A percentile compares a stretch with the other conserved stretches of the same genome.
phyloP scores from a whole-genome alignment of 1,139 yeast species.

The Kazachstania sp. region DNA sequence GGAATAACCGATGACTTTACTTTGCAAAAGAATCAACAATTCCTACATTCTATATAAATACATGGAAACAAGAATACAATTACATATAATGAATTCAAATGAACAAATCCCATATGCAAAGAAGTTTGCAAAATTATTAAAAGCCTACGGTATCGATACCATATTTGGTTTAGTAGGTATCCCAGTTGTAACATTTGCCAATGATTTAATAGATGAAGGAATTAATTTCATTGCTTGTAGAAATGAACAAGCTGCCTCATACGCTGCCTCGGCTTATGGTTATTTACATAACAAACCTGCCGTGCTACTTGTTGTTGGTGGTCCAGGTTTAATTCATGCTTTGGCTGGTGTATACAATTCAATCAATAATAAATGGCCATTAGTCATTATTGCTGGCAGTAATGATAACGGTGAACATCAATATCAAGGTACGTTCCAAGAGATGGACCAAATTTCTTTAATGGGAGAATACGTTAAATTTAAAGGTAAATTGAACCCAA shows the following conservation, averaged over 20 bases:
- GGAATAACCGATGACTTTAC: no score
- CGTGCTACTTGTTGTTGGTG: conserved; percentile 58
- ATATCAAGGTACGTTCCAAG: conserved; percentile 58
- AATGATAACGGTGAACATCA: conserved; percentile 32
- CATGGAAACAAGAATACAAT: no score
- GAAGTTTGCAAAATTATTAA: conserved; percentile 40
- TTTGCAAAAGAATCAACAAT: no score
- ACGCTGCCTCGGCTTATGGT: conserved; percentile 62
- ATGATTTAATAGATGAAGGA: conserved; percentile 44
- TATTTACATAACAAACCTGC: conserved; percentile 55
- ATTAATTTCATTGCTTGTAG: conserved; percentile 49
- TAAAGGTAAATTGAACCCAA: conserved; percentile 37
- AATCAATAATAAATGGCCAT: conserved; percentile 49
- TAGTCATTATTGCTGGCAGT: conserved; percentile 53
- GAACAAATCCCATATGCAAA: conserved; percentile 8
- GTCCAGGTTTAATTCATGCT: conserved; percentile 61
- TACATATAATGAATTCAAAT: neutral
- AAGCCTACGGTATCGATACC: conserved; percentile 40
- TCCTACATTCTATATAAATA: no score
- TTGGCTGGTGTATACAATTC: conserved; percentile 57
- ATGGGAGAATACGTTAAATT: conserved; percentile 42
- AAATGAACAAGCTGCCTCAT: conserved; percentile 62
- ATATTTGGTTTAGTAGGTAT: conserved; percentile 64
- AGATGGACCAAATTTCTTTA: conserved; percentile 49
- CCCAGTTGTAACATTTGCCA: conserved; percentile 58